A percentile compares a stretch with the other conserved stretches of the same genome.
phyloP scores from a whole-genome alignment of 768 basidiomycete genomes.

The Lactifluus subvellereus region DNA sequence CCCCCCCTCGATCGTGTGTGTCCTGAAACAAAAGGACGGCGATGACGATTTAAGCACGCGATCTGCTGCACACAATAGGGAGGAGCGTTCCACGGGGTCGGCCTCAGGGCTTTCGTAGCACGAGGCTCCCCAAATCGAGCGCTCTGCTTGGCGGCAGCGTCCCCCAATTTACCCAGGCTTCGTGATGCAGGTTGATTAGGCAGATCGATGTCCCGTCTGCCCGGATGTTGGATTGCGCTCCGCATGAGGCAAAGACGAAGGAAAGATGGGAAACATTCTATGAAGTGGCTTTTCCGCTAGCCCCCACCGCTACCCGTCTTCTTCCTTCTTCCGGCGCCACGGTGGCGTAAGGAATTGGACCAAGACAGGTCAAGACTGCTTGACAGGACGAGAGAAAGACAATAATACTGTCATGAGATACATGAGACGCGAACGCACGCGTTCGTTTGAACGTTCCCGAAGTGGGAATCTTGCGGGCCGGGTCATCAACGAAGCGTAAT shows the following conservation, averaged over 20 bases:
- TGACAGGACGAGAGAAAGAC: background rate
- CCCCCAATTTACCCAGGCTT: no score
- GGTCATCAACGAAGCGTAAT: background rate
- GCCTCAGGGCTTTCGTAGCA: constrained; percentile 14
- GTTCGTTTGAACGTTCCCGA: constrained; percentile 1
- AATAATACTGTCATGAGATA: background rate
- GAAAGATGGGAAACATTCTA: constrained; percentile 3
- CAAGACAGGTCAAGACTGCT: background rate
- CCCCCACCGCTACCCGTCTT: no score
- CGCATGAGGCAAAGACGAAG: constrained; percentile 4
- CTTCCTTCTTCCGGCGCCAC: background rate
- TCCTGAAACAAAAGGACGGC: background rate
- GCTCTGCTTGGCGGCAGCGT: no score
- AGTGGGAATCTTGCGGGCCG: background rate
- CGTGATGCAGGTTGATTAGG: no score
- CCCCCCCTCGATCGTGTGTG: background rate
- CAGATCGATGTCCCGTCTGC: no score
- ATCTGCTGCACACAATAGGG: constrained; percentile 22
- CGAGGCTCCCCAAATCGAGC: constrained; percentile 4
- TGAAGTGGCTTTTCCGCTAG: background rate
- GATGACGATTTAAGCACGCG: constrained; percentile 18
- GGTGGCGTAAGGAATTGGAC: background rate
- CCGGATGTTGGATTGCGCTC: background rate
- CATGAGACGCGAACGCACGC: background rate
- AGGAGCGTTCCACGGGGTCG: constrained; percentile 1